phyloP scores from a whole-genome alignment of 2,329 filamentous ascomycete genomes.

The Diaporthe helianthi region DNA sequence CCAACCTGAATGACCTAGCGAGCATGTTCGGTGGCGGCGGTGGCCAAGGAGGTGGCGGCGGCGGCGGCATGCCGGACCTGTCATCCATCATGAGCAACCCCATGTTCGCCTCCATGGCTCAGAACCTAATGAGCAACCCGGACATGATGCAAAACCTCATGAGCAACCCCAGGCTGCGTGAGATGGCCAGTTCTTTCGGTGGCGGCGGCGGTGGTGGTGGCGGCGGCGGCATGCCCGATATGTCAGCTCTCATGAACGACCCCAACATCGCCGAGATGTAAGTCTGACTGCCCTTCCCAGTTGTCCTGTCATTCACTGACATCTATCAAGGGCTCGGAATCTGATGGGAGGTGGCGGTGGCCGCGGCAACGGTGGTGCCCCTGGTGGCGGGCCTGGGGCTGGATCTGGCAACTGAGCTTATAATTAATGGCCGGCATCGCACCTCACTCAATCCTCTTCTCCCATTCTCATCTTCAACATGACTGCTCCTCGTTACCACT shows the following conservation, averaged over 20 bases:
- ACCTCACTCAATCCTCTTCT: background rate
- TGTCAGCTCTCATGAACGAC: slow-evolving; percentile 87
- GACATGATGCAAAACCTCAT: slow-evolving; percentile 91
- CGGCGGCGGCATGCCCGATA: slow-evolving; percentile 88
- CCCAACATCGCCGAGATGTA: slow-evolving; percentile 92
- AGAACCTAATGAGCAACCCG: slow-evolving; percentile 97
- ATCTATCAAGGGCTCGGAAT: slow-evolving; percentile 39
- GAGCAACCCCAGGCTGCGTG: slow-evolving; percentile 86
- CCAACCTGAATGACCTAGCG: slow-evolving; percentile 73
- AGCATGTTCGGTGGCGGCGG: slow-evolving; percentile 74
- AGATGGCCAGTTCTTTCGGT: slow-evolving; percentile 82
- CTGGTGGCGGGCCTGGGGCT: slow-evolving; percentile 27
- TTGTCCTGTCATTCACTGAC: slow-evolving; percentile 20
- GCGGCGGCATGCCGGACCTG: slow-evolving; percentile 81
- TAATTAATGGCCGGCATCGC: background rate
- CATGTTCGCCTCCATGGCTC: slow-evolving; percentile 97
- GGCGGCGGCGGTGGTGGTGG: slow-evolving; percentile 2
- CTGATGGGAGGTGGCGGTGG: slow-evolving; percentile 41
- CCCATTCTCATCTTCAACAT: background rate
- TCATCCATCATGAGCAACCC: slow-evolving; percentile 92
- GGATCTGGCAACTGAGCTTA: slow-evolving; percentile 25
- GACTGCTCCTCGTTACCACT: background rate
- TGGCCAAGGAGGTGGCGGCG: slow-evolving; percentile 60
- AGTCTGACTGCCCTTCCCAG: slow-evolving; percentile 51
- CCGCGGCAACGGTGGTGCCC: slow-evolving; percentile 38